Conservation (phyloP, 2,329 filamentous ascomycete genomes). For the Epichloe gansuensis region DNA sequence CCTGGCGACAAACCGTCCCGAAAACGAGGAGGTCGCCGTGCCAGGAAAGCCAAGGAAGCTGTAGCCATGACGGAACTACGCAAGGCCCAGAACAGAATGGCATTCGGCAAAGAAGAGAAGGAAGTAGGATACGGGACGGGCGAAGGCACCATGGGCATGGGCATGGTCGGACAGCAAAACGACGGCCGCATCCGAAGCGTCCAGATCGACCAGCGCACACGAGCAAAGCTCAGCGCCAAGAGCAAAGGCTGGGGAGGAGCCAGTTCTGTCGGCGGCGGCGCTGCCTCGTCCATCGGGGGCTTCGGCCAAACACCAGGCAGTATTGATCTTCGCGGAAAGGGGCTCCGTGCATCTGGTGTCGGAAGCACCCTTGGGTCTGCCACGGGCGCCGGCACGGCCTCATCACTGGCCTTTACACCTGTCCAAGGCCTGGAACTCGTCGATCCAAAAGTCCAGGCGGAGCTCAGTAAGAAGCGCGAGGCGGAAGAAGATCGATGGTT, state of each 20-base stretch:
- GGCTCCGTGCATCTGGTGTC: constrained; percentile 70
- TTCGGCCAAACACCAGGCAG: constrained; percentile 53
- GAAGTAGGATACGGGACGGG: constrained; percentile 85
- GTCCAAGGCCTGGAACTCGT: constrained; percentile 92
- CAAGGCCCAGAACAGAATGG: constrained; percentile 92
- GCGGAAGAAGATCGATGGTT: constrained; percentile 95
- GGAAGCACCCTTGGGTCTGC: constrained; percentile 49
- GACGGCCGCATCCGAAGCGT: constrained; percentile 79
- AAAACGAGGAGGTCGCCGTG: constrained; percentile 82
- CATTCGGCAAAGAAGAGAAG: constrained; percentile 87
- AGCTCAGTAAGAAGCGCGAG: constrained; percentile 80
- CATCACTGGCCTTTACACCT: constrained; percentile 82
- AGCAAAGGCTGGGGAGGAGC: constrained; percentile 86
- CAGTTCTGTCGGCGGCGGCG: constrained; percentile 46
- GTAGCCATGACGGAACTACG: constrained; percentile 93
- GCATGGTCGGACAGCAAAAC: constrained; percentile 85
- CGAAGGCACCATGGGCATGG: constrained; percentile 74
- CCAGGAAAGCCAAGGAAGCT: constrained; percentile 90
- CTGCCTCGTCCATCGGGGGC: constrained; percentile 69
- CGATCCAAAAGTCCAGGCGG: constrained; percentile 79
- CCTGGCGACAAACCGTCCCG: constrained; percentile 91
- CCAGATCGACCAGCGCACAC: constrained; percentile 85
- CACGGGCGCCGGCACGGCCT: constrained; percentile 70
- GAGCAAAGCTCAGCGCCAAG: constrained; percentile 86
- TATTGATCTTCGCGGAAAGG: constrained; percentile 62